These are phyloP conservation scores for Trypanosoma brucei DNA, from an alignment of 208 protist genomes.

Conservation along the genomic window DNA sequence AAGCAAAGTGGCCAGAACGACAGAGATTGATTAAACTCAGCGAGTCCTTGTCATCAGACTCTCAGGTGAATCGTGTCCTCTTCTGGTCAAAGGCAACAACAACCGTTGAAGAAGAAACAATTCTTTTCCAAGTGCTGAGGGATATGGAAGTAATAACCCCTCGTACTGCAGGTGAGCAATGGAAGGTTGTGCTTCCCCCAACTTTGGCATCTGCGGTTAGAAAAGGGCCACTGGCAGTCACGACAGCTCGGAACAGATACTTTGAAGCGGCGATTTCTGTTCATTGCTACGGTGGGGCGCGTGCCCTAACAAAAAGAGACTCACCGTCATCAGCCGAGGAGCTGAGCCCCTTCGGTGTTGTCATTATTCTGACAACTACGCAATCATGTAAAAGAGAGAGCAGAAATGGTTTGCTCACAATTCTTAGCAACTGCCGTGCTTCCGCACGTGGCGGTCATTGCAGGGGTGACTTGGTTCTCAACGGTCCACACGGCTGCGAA, in stretches of 20 bases:
- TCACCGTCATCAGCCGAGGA: constrained; percentile 2
- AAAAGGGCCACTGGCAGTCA: neutral
- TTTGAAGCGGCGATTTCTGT: constrained; percentile 28
- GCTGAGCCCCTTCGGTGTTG: constrained; percentile 13
- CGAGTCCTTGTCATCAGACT: neutral
- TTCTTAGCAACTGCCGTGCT: constrained; percentile 7
- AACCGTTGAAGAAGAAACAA: constrained; percentile 35
- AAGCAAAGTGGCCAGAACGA: constrained; percentile 27
- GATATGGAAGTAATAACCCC: neutral
- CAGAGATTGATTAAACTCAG: neutral
- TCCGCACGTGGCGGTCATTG: neutral
- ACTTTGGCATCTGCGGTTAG: constrained; percentile 8
- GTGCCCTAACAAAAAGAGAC: constrained; percentile 2
- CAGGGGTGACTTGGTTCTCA: neutral
- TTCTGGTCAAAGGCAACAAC: constrained; percentile 22
- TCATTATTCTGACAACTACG: constrained; percentile 18
- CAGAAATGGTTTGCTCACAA: neutral
- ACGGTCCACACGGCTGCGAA: constrained; percentile 2
- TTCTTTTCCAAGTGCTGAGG: constrained; percentile 17
- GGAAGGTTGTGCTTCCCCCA: neutral
- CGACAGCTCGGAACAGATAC: constrained; percentile 24
- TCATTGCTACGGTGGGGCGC: constrained; percentile 19
- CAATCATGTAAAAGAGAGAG: neutral
- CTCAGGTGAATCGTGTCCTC: constrained; percentile 12
- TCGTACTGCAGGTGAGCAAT: neutral